Evolutionary conservation across 1,139 yeast genomes (phyloP), one percentile per base, ranked within the genome.

Genomic region (Pichia sorboxylosa): DNA sequence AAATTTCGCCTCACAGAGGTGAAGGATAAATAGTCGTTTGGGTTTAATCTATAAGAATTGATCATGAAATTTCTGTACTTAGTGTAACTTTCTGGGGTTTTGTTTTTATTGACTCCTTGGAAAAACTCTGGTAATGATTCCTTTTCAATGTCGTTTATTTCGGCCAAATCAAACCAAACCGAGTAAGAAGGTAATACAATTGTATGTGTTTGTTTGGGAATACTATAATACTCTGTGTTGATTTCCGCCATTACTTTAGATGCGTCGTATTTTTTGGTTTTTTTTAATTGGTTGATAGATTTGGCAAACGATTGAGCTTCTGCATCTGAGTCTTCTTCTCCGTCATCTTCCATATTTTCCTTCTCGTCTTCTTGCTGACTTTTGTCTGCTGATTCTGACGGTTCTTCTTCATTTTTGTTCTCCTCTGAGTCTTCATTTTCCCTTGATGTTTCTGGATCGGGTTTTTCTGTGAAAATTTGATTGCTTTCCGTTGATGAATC

Each of bases 1-100:
- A 92, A 66, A 50, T 87, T 90, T 49, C 99, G 75, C 49, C 98
- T 77, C 39, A 93, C 83, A 0, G 97, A 92, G 0, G 98, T 90
- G 35, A 85, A 80, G 0, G 96, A 84, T 32, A 90, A 65, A 50
- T 83, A 87, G 55, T 90, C 98, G 48, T 79, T 77, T 11, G 98
- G 98, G 52, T 90, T 87, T 39, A 90, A 62, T 44, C 98, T 67
- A 55, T 90, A 92, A 6, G 95, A 72, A 55, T 90, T 85, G 31
- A 90, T 67, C 94, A 90, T 84, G 55, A 90, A 90, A 54, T 87
- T 90, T 51, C 99, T 73, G 54, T 85, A 87, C 53, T 80, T 82
- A 37, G 73, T 69, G 55, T 87, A 90, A 27, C 85, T 78, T 45
- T 79, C 74, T 4, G 96, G 94, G 1, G 96, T 83, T 54, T 92